phyloP scores from a whole-genome alignment of 192 early-diverging fungal species.

The Rhizoclosmatium sp. region DNA sequence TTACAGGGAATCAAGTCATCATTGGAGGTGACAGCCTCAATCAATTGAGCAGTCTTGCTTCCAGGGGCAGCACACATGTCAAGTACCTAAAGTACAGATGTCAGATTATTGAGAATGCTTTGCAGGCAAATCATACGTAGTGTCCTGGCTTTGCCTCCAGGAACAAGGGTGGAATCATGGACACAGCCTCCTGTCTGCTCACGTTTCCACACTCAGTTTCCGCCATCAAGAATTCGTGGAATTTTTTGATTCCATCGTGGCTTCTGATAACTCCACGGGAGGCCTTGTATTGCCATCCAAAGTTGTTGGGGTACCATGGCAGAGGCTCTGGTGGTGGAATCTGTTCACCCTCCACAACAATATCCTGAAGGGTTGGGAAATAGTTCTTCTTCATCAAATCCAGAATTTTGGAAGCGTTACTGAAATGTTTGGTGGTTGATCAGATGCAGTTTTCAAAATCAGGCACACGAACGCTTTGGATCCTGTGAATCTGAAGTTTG shows the following conservation, averaged over 20 bases:
- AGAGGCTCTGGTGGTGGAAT: conserved; percentile 80
- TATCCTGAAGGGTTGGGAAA: conserved; percentile 62
- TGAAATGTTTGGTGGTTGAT: conserved; percentile 32
- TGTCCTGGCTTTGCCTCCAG: conserved; percentile 91
- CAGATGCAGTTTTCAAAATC: neutral
- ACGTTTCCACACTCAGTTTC: conserved; percentile 99
- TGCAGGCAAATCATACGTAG: conserved; percentile 56
- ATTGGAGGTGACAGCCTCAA: conserved; percentile 57
- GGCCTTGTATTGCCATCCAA: conserved; percentile 89
- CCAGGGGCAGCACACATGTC: conserved; percentile 99
- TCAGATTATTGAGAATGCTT: conserved; percentile 4
- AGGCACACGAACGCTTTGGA: conserved; percentile 66
- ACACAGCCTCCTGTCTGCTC: conserved; percentile 94
- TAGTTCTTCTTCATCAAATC: conserved; percentile 73
- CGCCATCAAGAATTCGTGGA: conserved; percentile 94
- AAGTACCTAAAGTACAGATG: conserved; percentile 31
- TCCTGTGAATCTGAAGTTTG: conserved; percentile 94
- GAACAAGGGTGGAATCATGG: conserved; percentile 97
- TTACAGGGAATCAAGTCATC: conserved; percentile 39
- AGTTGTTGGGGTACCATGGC: conserved; percentile 90
- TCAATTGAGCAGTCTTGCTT: conserved; percentile 92
- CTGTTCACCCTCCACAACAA: conserved; percentile 74
- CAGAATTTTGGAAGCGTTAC: conserved; percentile 73
- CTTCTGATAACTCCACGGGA: conserved; percentile 80
- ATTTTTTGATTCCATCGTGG: conserved; percentile 75